Conservation (phyloP, 2,329 filamentous ascomycete species). For the Cryphonectria japonica region DNA sequence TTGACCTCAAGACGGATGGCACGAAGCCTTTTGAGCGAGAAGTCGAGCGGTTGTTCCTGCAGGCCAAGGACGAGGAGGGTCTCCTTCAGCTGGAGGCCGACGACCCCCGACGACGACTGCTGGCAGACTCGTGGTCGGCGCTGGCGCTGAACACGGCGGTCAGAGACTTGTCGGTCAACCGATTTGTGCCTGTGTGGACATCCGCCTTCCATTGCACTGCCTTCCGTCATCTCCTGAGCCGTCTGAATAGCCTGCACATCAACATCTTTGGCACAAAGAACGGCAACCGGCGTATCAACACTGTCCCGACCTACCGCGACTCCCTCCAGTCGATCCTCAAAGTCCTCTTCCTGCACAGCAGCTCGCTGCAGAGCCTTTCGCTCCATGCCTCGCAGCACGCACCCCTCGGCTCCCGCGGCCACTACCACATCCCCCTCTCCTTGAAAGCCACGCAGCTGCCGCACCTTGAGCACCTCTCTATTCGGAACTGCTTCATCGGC, state of each 20-base stretch:
- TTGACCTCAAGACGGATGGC: slow-evolving; percentile 16
- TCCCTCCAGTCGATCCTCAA: slow-evolving; percentile 28
- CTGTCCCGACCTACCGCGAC: slow-evolving; percentile 26
- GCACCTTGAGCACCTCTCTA: slow-evolving; percentile 20
- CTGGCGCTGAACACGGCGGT: slow-evolving; percentile 23
- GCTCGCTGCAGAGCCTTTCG: slow-evolving; percentile 21
- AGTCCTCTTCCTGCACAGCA: slow-evolving; percentile 26
- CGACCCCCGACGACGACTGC: slow-evolving; percentile 25
- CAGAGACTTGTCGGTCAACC: slow-evolving; percentile 21
- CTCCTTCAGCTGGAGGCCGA: slow-evolving; percentile 28
- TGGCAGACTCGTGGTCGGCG: slow-evolving; percentile 26
- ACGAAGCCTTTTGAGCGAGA: slow-evolving; percentile 14
- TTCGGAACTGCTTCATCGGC: slow-evolving; percentile 29
- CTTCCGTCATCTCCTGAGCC: slow-evolving; percentile 19
- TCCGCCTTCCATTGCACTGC: slow-evolving; percentile 22
- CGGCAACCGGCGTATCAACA: slow-evolving; percentile 28
- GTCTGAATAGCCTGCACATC: slow-evolving; percentile 24
- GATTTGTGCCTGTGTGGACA: slow-evolving; percentile 26
- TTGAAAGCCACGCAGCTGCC: slow-evolving; percentile 29
- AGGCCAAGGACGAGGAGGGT: slow-evolving; percentile 24
- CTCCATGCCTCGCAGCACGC: slow-evolving; percentile 27
- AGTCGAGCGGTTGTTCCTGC: slow-evolving; percentile 21
- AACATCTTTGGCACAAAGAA: slow-evolving; percentile 23
- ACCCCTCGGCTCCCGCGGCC: slow-evolving; percentile 24
- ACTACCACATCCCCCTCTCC: slow-evolving; percentile 28